Conservation (phyloP, 2,329 filamentous ascomycete genomes). For the Cercospora sp. region DNA sequence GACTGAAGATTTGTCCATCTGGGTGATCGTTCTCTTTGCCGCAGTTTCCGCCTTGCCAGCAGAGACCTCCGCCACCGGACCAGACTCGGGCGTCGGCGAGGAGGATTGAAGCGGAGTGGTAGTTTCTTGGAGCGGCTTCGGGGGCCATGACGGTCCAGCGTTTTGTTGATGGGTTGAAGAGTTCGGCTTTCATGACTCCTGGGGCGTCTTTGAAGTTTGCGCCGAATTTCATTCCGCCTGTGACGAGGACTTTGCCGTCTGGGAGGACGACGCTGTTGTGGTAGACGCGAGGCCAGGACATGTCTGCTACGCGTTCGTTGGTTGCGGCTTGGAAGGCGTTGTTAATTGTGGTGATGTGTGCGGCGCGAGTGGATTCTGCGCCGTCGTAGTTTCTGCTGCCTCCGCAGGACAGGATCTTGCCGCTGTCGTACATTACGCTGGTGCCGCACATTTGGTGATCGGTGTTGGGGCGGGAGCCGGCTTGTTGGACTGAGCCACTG, state of each 20-base stretch:
- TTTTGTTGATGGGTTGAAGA: conserved; percentile 23
- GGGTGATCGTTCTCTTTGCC: conserved; percentile 48
- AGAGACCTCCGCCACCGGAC: conserved; percentile 56
- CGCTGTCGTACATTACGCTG: conserved; percentile 60
- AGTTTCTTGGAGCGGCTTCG: conserved; percentile 47
- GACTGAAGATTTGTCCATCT: conserved; percentile 58
- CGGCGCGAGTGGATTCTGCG: conserved; percentile 46
- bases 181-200: conserved; percentile 22
- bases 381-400: conserved; percentile 51
- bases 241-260: conserved; percentile 40
- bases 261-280: conserved; percentile 34
- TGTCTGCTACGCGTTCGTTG: conserved; percentile 20
- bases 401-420: conserved; percentile 57
- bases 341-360: conserved; percentile 53
- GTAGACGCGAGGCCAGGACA: conserved; percentile 37
- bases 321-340: background rate
- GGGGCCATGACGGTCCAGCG: conserved; percentile 19
- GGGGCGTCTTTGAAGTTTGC: conserved; percentile 26
- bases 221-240: conserved; percentile 33
- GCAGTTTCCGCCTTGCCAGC: conserved; percentile 33
- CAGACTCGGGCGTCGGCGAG: conserved; percentile 55
- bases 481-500: conserved; percentile 44
- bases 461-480: conserved; percentile 49
- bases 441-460: conserved; percentile 58
- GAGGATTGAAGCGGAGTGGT: conserved; percentile 54